Base-by-base conservation (phyloP, 106 monocot species). In the Gastrodia elata region DNA sequence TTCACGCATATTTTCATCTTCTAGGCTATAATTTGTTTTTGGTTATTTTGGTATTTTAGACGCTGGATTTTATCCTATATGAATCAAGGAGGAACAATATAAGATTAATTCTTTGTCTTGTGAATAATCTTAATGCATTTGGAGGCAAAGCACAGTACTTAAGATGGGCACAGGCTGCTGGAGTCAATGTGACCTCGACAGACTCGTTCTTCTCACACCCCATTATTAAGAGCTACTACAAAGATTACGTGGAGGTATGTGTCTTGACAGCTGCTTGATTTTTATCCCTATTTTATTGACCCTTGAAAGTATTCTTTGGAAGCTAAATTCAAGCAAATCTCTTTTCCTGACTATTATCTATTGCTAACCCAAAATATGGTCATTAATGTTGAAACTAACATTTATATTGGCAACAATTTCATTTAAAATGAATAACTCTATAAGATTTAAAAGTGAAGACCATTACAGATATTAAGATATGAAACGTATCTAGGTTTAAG, bases 131-230 rank as follows among this genome's bases (percentile, higher is more conserved):
- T 34, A 48, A 82, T 72, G 80, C 75, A 20, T 92, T 89, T 78
- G 95, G 92, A 7, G 95, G 95, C 71, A 95, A 92, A 74, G 68
- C 78, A 75, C 89, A 90, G 52, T 96, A 96, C 84, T 84, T 92
- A 14, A 76, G 72, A 55, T 96, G 95, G 95, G 95, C 92, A 33
- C 71, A 80, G 40, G 77, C 36, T 64, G 83, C 91, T 76, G 95
- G 95, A 37, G 77, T 36, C 6, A 90, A 92, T 76, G 71, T 84
- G 39, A 67, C 76, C 32, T 85, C 83, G 0, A 34, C 76, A 0
- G 95, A 96, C 80, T 74, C 87, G 0, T 96, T 96, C 73, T 96
- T 84, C 85, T 80, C 85, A 6, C 61, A 92, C 73, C 79, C 87
- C 38, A 79, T 65, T 6, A 84, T 96, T 40, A 92, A 81, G 74